A percentile compares a stretch with the other conserved stretches of the same genome.
Conservation (phyloP, 2,329 filamentous ascomycete species). For the Thelonectria blattea region DNA sequence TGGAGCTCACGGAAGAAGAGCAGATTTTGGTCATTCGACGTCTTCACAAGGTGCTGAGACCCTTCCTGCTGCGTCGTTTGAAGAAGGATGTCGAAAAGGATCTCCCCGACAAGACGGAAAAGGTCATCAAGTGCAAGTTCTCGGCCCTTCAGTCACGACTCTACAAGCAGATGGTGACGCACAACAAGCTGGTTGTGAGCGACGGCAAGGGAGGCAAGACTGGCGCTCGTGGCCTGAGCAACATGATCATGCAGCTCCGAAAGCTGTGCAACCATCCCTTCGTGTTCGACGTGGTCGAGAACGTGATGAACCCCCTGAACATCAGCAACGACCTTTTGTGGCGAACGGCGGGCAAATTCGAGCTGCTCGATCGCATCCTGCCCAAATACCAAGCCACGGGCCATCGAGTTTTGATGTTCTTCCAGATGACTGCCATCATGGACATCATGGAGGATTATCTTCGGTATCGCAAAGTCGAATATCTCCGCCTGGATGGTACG, state of each 20-base stretch:
- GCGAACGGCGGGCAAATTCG: slow-evolving; percentile 97
- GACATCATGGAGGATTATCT: slow-evolving; percentile 99
- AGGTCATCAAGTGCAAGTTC: slow-evolving; percentile 99
- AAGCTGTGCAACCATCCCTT: slow-evolving; percentile 99
- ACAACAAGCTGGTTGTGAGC: slow-evolving; percentile 92
- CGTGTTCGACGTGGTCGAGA: slow-evolving; percentile 97
- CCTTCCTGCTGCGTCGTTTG: slow-evolving; percentile 95
- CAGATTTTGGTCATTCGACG: slow-evolving; percentile 97
- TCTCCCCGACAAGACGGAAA: slow-evolving; percentile 97
- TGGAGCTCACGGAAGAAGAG: slow-evolving; percentile 99
- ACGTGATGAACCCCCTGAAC: slow-evolving; percentile 92
- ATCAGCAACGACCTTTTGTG: slow-evolving; percentile 92
- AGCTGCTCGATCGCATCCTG: slow-evolving; percentile 87
- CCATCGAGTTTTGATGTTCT: slow-evolving; percentile 98
- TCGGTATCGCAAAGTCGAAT: slow-evolving; percentile 80
- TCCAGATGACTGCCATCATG: slow-evolving; percentile 99
- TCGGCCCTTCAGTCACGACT: slow-evolving; percentile 91
- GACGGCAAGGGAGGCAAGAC: slow-evolving; percentile 96
- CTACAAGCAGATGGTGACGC: slow-evolving; percentile 96
- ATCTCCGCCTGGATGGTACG: slow-evolving; percentile 91
- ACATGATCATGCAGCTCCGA: slow-evolving; percentile 99
- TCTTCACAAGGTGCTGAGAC: slow-evolving; percentile 95
- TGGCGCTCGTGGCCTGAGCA: slow-evolving; percentile 91
- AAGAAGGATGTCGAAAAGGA: slow-evolving; percentile 99
- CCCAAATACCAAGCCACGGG: slow-evolving; percentile 92